phyloP scores from a whole-genome alignment of 495 filamentous ascomycete species.

The Oidiodendron maius region DNA sequence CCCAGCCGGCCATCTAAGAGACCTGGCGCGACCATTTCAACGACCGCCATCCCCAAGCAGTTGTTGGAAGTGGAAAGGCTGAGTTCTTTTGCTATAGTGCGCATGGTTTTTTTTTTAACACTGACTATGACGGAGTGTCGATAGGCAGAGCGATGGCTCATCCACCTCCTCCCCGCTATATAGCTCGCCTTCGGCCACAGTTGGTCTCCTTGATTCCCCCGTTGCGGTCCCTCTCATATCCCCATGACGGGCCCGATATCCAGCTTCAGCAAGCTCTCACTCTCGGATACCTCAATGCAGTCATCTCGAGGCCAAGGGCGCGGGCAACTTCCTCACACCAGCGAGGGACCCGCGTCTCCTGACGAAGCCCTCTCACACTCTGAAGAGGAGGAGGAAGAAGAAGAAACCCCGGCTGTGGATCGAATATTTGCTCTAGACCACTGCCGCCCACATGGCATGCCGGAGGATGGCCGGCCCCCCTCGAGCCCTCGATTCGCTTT shows the following conservation, averaged over 20 bases:
- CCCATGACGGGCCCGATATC: constrained; percentile 21
- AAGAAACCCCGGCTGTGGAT: constrained; percentile 2
- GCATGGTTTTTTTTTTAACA: constrained; percentile 12
- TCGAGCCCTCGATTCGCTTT: constrained; percentile 16
- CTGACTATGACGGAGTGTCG: constrained; percentile 14
- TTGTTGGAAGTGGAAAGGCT: constrained; percentile 17
- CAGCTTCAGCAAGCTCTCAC: constrained; percentile 23
- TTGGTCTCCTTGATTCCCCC: constrained; percentile 17
- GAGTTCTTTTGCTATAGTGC: constrained; percentile 11
- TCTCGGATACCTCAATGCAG: constrained; percentile 12
- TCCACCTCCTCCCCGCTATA: constrained; percentile 12
- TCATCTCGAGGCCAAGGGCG: constrained; percentile 8
- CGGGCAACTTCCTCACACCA: constrained; percentile 8
- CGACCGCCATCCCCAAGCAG: constrained; percentile 8
- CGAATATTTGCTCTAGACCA: constrained; percentile 19
- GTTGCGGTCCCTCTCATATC: constrained; percentile 25
- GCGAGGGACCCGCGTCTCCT: constrained; percentile 8
- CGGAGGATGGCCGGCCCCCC: not conserved
- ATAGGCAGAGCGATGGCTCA: constrained; percentile 12
- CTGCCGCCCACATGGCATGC: constrained; percentile 11
- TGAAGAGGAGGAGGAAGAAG: constrained; percentile 2
- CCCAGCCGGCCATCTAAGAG: constrained; percentile 26
- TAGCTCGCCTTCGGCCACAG: constrained; percentile 11
- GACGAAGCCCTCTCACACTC: constrained; percentile 5
- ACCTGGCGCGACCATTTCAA: constrained; percentile 14